A percentile compares a stretch with the other conserved stretches of the same genome.
Evolutionary conservation across 129 eudicot genomes (phyloP).

Genomic region (Lactuca saligna): DNA sequence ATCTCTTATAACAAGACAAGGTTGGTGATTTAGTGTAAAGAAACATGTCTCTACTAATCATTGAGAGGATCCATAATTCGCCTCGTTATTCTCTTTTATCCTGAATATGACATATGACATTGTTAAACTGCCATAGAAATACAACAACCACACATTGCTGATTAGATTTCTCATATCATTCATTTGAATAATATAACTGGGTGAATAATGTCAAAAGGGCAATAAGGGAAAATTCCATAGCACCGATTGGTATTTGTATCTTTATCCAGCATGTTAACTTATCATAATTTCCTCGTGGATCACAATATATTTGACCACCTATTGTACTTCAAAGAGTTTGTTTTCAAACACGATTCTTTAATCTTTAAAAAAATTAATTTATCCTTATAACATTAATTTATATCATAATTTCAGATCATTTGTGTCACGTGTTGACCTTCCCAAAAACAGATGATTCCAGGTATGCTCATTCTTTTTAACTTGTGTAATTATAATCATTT

Average conservation of each 20-base stretch:
- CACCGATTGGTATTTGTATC: conserved; percentile 7
- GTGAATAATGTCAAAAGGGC: background rate
- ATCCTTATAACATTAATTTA: no score
- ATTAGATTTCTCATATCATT: background rate
- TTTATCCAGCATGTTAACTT: background rate
- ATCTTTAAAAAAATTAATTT: no score
- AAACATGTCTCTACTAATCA: conserved; percentile 13
- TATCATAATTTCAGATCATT: no score
- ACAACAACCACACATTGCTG: conserved; percentile 1
- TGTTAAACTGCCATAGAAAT: background rate
- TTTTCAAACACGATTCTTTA: no score
- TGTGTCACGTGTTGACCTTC: background rate
- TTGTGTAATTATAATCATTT: background rate
- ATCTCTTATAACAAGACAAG: conserved; percentile 32
- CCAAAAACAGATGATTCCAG: background rate
- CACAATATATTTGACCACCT: background rate
- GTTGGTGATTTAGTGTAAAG: conserved; percentile 10
- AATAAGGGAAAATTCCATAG: conserved; percentile 7
- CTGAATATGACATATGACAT: conserved; percentile 6
- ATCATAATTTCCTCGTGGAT: background rate
- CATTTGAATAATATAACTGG: background rate
- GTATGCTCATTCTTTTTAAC: background rate
- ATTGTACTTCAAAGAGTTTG: background rate
- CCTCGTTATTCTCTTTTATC: conserved; percentile 27
- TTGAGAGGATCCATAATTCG: conserved; percentile 10